Conservation (phyloP, 1,139 yeast species). For the Pichia cactophila region DNA sequence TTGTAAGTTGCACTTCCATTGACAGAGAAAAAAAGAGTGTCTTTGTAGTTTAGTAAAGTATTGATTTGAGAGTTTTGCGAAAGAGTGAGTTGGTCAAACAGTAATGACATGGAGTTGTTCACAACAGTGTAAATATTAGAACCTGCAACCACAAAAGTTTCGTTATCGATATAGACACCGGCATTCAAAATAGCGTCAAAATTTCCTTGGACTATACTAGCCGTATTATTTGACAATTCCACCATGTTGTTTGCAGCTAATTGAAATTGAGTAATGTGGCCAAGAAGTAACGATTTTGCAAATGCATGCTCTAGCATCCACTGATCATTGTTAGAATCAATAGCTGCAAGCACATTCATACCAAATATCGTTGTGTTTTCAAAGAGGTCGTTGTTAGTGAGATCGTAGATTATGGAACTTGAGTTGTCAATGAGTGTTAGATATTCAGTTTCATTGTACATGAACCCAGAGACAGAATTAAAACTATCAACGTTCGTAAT, state of each 20-base stretch:
- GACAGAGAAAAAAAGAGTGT: slow-evolving; percentile 44
- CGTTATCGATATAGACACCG: slow-evolving; percentile 39
- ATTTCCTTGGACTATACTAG: slow-evolving; percentile 2
- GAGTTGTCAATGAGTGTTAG: slow-evolving; percentile 30
- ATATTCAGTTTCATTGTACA: slow-evolving; percentile 32
- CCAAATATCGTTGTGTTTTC: slow-evolving; percentile 12
- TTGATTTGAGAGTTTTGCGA: slow-evolving; percentile 33
- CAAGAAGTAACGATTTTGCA: slow-evolving; percentile 34
- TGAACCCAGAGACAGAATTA: slow-evolving; percentile 28
- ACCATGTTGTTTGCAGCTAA: slow-evolving; percentile 17
- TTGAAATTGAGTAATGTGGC: slow-evolving; percentile 23
- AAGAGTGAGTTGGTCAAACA: slow-evolving; percentile 31
- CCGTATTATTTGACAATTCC: slow-evolving; percentile 5
- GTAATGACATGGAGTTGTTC: slow-evolving; percentile 2
- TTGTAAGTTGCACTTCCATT: slow-evolving; percentile 37
- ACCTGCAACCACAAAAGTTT: slow-evolving; percentile 51
- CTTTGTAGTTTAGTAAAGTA: slow-evolving; percentile 37
- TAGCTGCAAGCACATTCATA: slow-evolving; percentile 32
- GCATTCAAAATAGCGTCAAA: slow-evolving; percentile 10
- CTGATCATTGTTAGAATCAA: slow-evolving; percentile 11
- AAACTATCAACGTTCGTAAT: slow-evolving; percentile 35
- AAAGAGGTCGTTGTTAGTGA: slow-evolving; percentile 32
- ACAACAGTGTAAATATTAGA: slow-evolving; percentile 11
- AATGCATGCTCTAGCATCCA: slow-evolving; percentile 11
- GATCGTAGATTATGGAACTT: slow-evolving; percentile 36